Percentiles rank a stretch among this genome's conserved stretches.
phyloP scores from a whole-genome alignment of 148 eudicot species.

The Polygonum aviculare region DNA sequence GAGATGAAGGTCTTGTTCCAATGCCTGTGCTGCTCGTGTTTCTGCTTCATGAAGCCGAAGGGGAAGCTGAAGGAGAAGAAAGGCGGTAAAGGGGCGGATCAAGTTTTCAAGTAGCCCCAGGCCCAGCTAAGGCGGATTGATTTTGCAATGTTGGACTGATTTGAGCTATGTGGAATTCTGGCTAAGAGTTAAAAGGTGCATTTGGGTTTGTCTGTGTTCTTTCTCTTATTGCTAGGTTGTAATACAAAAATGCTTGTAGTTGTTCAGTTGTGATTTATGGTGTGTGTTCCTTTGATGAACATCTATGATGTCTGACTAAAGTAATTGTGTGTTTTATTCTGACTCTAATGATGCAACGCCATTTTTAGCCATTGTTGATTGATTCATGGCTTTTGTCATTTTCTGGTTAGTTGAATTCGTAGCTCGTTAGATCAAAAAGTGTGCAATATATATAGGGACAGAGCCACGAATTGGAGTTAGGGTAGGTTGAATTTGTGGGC shows the following conservation, averaged over 20 bases:
- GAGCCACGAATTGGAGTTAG: no score
- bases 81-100: slow-evolving; percentile 14
- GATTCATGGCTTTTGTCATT: no score
- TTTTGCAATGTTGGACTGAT: not conserved
- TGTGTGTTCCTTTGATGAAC: not conserved
- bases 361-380: no score
- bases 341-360: no score
- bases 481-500: no score
- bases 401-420: no score
- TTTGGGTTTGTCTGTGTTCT: not conserved
- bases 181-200: not conserved
- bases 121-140: not conserved
- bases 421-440: no score
- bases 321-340: no score
- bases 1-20: slow-evolving; percentile 47
- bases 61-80: slow-evolving; percentile 28
- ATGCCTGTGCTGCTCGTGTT: slow-evolving; percentile 46
- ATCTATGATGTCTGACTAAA: no score
- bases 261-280: not conserved
- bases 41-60: slow-evolving; percentile 42
- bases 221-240: not conserved
- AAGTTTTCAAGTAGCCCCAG: slow-evolving; percentile 12
- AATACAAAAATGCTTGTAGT: not conserved
- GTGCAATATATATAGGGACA: no score
- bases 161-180: not conserved